Evolutionary conservation across 371 early-diverging fungal genomes (phyloP).

Genomic region (Parasitella parasitica): DNA sequence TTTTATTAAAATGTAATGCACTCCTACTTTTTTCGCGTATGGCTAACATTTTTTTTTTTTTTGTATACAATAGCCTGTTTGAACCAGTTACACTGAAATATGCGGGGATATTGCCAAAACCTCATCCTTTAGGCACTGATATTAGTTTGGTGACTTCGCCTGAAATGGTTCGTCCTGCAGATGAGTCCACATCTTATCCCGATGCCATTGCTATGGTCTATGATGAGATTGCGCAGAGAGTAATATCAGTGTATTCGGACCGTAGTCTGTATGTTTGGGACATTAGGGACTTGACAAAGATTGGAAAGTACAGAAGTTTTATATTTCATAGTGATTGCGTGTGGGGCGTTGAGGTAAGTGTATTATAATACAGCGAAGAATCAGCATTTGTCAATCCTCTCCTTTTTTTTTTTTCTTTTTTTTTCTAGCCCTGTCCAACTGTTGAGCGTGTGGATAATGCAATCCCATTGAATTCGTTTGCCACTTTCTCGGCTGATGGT

Average conservation of each 20-base stretch:
- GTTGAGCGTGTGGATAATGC: constrained; percentile 6
- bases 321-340: constrained; percentile 79
- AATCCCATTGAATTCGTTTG: constrained; percentile 69
- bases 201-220: constrained; percentile 61
- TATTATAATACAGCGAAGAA: no score
- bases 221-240: constrained; percentile 40
- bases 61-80: constrained; percentile 77
- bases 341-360: constrained; percentile 81
- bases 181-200: constrained; percentile 50
- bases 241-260: constrained; percentile 71
- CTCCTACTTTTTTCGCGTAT: not conserved
- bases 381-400: no score
- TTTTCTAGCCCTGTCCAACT: constrained; percentile 28
- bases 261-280: constrained; percentile 78
- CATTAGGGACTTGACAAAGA: constrained; percentile 60
- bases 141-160: constrained; percentile 42
- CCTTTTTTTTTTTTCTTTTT: no score
- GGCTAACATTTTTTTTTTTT: no score
- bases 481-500: constrained; percentile 79
- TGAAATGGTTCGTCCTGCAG: constrained; percentile 28
- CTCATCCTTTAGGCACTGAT: constrained; percentile 72
- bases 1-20: not conserved
- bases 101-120: constrained; percentile 70
- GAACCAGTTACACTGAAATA: constrained; percentile 70
- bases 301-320: constrained; percentile 68